Conservation (phyloP, 129 eudicot genomes). For the Arctium lappa region DNA sequence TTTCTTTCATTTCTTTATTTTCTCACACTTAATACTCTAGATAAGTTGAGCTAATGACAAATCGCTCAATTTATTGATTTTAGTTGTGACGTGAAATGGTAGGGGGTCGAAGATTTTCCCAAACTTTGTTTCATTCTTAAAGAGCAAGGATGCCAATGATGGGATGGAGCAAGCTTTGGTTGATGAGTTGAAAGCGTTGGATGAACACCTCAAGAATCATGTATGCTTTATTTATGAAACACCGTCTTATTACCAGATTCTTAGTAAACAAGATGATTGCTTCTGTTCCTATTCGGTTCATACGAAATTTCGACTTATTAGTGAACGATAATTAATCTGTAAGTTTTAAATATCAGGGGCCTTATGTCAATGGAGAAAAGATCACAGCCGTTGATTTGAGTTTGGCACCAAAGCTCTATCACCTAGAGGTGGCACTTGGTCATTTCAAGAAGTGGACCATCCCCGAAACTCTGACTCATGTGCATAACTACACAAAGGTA, state of each 20-base stretch:
- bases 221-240: conserved; percentile 25
- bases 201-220: conserved; percentile 66
- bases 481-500: conserved; percentile 76
- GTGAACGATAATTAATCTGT: background rate
- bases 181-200: conserved; percentile 74
- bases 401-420: conserved; percentile 82
- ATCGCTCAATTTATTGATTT: background rate
- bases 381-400: conserved; percentile 73
- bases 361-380: conserved; percentile 62
- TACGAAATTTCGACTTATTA: background rate
- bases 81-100: background rate
- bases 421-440: conserved; percentile 68
- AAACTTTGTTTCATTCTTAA: conserved; percentile 62
- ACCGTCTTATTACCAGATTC: too few relatives aligned
- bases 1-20: background rate
- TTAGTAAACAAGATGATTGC: background rate
- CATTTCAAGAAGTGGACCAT: conserved; percentile 73
- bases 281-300: background rate
- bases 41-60: background rate
- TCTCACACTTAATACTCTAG: background rate
- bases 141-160: conserved; percentile 76
- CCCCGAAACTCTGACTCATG: conserved; percentile 53
- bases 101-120: conserved; percentile 78
- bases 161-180: conserved; percentile 74
- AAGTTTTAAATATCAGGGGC: conserved; percentile 40